Evolutionary conservation across 2,329 filamentous ascomycete genomes (phyloP).

Genomic region (Apiospora kogelbergensis): DNA sequence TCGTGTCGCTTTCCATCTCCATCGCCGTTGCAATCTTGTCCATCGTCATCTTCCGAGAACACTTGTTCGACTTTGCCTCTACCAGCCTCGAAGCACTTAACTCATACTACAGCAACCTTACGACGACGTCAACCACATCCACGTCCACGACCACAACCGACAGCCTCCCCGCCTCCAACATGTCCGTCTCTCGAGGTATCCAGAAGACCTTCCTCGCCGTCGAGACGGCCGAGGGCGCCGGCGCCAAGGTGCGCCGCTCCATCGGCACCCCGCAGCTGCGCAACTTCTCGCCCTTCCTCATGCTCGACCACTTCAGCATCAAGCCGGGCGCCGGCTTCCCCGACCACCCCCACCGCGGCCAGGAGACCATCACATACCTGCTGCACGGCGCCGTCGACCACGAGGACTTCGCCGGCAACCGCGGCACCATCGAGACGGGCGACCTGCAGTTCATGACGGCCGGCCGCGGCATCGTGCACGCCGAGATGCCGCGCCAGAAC

Average conservation of each 20-base stretch:
- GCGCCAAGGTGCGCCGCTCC: slow-evolving; percentile 81
- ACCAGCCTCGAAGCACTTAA: slow-evolving; percentile 22
- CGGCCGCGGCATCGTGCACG: slow-evolving; percentile 86
- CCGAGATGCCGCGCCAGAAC: slow-evolving; percentile 88
- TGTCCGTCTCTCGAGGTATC: slow-evolving; percentile 73
- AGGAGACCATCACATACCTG: slow-evolving; percentile 79
- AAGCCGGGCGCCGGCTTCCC: slow-evolving; percentile 83
- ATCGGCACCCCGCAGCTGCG: slow-evolving; percentile 81
- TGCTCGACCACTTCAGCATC: slow-evolving; percentile 92
- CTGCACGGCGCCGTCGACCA: slow-evolving; percentile 62
- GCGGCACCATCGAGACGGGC: slow-evolving; percentile 80
- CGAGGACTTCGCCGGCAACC: slow-evolving; percentile 40
- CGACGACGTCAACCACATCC: slow-evolving; percentile 14
- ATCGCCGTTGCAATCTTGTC: slow-evolving; percentile 39
- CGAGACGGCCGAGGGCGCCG: slow-evolving; percentile 85
- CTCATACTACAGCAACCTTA: slow-evolving; percentile 15
- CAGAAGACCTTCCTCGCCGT: slow-evolving; percentile 79
- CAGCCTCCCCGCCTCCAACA: slow-evolving; percentile 42
- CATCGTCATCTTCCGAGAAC: slow-evolving; percentile 32
- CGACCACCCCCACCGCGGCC: slow-evolving; percentile 80
- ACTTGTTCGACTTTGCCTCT: slow-evolving; percentile 27
- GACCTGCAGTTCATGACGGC: slow-evolving; percentile 99
- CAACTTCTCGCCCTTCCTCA: slow-evolving; percentile 90
- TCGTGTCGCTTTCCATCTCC: slow-evolving; percentile 37
- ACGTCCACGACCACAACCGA: background rate